These are phyloP conservation scores for Fusarium multiceps DNA, from an alignment of 2,329 filamentous ascomycete species.

Conservation along the genomic window DNA sequence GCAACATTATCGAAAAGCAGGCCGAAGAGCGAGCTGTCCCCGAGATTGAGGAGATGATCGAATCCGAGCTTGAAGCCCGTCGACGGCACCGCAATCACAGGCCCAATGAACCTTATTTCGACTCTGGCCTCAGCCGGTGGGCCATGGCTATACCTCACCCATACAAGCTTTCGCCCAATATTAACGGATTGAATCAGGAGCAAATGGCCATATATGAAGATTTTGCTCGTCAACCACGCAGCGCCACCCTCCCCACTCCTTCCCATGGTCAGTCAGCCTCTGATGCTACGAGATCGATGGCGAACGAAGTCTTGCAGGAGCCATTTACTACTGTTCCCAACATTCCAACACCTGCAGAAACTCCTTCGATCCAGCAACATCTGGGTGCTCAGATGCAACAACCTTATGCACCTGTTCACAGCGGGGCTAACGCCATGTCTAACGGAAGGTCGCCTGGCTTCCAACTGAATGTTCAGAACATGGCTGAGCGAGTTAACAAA, in stretches of 20 bases:
- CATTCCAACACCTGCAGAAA: slow-evolving; percentile 69
- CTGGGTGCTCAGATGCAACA: slow-evolving; percentile 64
- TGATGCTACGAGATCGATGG: slow-evolving; percentile 69
- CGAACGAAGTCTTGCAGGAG: slow-evolving; percentile 73
- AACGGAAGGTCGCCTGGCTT: slow-evolving; percentile 63
- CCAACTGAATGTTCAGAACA: slow-evolving; percentile 63
- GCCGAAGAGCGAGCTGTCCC: slow-evolving; percentile 92
- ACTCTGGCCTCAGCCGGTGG: slow-evolving; percentile 86
- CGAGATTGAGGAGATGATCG: slow-evolving; percentile 95
- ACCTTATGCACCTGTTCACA: slow-evolving; percentile 66
- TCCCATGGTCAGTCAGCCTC: slow-evolving; percentile 68
- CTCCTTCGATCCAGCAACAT: slow-evolving; percentile 64
- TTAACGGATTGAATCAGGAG: slow-evolving; percentile 82
- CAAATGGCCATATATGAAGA: slow-evolving; percentile 98
- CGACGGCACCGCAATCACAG: slow-evolving; percentile 79
- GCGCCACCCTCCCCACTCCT: slow-evolving; percentile 64
- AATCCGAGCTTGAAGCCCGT: slow-evolving; percentile 80
- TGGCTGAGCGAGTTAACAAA: slow-evolving; percentile 68
- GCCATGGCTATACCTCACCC: slow-evolving; percentile 93
- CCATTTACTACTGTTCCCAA: slow-evolving; percentile 68
- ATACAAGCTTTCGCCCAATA: slow-evolving; percentile 81
- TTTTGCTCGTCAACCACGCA: slow-evolving; percentile 86
- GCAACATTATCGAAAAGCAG: slow-evolving; percentile 92
- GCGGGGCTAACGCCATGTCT: slow-evolving; percentile 51
- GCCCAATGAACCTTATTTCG: slow-evolving; percentile 86